Percentiles rank a stretch among this genome's conserved stretches.
These are phyloP conservation scores for Asparagopsis taxiformis DNA, from an alignment of 31 red algal genomes.

Conservation along the genomic window DNA sequence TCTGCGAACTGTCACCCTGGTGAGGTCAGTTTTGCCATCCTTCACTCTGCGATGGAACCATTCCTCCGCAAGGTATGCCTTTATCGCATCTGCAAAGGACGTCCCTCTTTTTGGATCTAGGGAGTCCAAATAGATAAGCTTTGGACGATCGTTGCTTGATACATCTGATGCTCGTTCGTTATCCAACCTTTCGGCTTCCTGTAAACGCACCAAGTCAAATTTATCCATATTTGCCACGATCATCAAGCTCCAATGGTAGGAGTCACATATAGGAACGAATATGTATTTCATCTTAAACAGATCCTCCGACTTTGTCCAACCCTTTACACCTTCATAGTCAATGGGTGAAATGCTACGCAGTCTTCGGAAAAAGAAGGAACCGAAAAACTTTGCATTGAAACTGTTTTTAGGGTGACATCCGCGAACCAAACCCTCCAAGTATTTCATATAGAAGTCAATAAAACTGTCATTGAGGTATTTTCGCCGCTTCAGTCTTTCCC, in stretches of 20 bases:
- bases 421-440: conserved; percentile 24
- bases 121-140: conserved; percentile 72
- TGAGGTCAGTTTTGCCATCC: background rate
- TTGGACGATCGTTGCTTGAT: conserved; percentile 22
- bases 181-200: background rate
- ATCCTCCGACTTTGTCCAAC: conserved; percentile 79
- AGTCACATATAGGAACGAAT: conserved; percentile 76
- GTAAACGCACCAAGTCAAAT: conserved; percentile 2
- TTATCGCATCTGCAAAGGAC: conserved; percentile 28
- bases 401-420: background rate
- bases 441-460: conserved; percentile 82
- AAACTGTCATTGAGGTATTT: conserved; percentile 79
- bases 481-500: conserved; percentile 43
- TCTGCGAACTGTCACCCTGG: background rate
- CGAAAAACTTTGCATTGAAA: conserved; percentile 62
- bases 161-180: no score
- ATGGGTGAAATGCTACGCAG: conserved; percentile 15
- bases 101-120: conserved; percentile 36
- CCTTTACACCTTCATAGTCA: conserved; percentile 67
- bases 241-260: conserved; percentile 82
- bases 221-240: conserved; percentile 63
- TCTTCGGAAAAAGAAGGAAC: conserved; percentile 77
- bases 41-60: conserved; percentile 49
- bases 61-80: conserved; percentile 55
- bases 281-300: conserved; percentile 66